Base-by-base conservation (phyloP, 2,329 filamentous ascomycete species). In the Beauveria australis region DNA sequence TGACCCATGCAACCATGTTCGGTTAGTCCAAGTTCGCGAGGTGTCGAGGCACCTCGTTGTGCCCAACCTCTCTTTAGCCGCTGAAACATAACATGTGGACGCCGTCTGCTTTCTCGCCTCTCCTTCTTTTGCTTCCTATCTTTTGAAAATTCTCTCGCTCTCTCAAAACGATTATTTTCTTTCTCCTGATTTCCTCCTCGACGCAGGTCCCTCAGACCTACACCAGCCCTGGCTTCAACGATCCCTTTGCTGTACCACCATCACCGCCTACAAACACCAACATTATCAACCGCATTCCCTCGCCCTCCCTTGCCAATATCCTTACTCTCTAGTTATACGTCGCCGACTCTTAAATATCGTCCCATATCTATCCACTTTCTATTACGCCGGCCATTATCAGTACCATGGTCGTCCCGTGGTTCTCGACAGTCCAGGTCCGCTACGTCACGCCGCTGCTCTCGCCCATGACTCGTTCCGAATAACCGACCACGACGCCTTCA, bases 71-170 rank as follows among this genome's bases (percentile, higher is more conserved):
- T 30, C 28, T 33, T 19, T 14, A 40, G 19, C 30, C 30, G 22
- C 54, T 57, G 54, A 57, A 57, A 57, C 54, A 57, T 24, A 57
- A 57, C 54, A 57, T 57, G 43, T 48, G 18, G 28, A 48, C 22
- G 10, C 26, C 16, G 19, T 37, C n/a, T 24, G 44, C 16, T 56
- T 33, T 30, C 19, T 56, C 43, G 43, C 9, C 30, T 48, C 28
- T 26, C 48, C 43, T 26, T 26, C 16, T 14, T 10, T 37, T 22
- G 8, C 54, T n/a, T 57, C 54, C 52, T 37, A 22, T 16, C 30
- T 52, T 33, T 57, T 16, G 14, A 40, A 14, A 44, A 48, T 14
- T 19, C 8, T 48, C 14, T 40, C 5, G 14, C 26, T 37, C 19
- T 37, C 43, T 57, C 19, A 30, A 26, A 40, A 37, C 30, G 6